Evolutionary conservation across 2,329 filamentous ascomycete species (phyloP).

Genomic region (Rutstroemia sp.): DNA sequence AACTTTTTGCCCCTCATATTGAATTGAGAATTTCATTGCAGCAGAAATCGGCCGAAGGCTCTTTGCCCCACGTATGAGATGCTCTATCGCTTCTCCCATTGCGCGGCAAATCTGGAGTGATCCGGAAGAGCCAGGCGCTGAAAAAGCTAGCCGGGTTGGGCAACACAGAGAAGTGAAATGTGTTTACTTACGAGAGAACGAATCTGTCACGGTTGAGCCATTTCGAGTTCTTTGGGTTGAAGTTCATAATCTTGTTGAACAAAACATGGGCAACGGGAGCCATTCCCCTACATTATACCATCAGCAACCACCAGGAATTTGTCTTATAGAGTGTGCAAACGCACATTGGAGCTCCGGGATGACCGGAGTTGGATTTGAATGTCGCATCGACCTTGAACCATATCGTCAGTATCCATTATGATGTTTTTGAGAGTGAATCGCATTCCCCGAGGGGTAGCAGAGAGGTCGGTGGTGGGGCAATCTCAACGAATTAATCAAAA

Average conservation of each 20-base stretch:
- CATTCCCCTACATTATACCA: conserved; percentile 54
- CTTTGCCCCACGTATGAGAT: neutral
- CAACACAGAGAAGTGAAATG: neutral
- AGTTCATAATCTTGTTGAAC: conserved; percentile 98
- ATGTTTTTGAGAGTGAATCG: conserved; percentile 8
- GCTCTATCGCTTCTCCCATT: neutral
- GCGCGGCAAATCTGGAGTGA: neutral
- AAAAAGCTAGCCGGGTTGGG: neutral
- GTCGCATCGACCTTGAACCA: conserved; percentile 85
- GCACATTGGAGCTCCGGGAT: conserved; percentile 97
- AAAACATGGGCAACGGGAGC: conserved; percentile 94
- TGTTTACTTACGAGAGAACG: conserved; percentile 82
- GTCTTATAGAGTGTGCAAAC: conserved; percentile 22
- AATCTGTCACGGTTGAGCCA: conserved; percentile 98
- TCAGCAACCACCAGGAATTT: neutral
- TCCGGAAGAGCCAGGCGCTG: no score
- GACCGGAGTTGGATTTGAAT: conserved; percentile 89
- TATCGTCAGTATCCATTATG: conserved; percentile 14
- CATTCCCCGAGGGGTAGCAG: conserved; percentile 23
- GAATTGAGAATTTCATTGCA: neutral
- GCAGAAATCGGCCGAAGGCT: neutral
- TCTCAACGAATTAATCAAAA: conserved; percentile 12
- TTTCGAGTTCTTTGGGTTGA: conserved; percentile 98
- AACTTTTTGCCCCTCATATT: neutral
- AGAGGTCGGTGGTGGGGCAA: conserved; percentile 32